Evolutionary conservation across 352 stramenopile genomes (phyloP), one percentile per base, ranked within the genome.

Genomic region (Nothophytophthora sp.): DNA sequence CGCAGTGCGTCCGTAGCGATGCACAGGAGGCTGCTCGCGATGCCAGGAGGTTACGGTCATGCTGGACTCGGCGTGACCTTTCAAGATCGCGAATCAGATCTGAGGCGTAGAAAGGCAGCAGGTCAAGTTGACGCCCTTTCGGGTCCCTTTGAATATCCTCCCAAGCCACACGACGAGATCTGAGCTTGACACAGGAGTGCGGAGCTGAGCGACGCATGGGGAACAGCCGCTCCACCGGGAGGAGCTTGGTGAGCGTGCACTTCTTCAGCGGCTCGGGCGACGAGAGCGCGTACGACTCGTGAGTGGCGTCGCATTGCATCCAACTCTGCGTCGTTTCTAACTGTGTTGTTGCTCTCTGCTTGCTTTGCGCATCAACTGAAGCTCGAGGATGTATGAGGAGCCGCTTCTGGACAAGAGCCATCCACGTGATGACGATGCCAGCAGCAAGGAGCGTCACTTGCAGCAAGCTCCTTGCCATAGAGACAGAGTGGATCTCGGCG

Each of bases 361-460:
- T 36, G 22, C n/a, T n/a, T n/a, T n/a, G n/a, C n/a, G n/a, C n/a
- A n/a, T 5, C 3, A 43, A 27, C 2, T 42, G 36, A 37, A 76
- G 63, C 18, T 57, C 60, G 8, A 58, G 37, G 18, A 65, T 74
- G 62, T 88, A 81, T 35, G 50, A 81, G 19, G 70, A 92, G 42
- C 78, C 81, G 25, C 50, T 90, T 15, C 62, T 92, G 13, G 53
- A 49, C n/a, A 64, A 69, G 22, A 61, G 16, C 23, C 40, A 2
- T 16, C 41, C 22, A 29, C 49, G 53, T 20, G 39, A 50, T 10
- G 40, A 45, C 16, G 19, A 18, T 44, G 20, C n/a, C 36, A 44
- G 20, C 16, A 34, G 16, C 28, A 60, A 68, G 13, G 28, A 56
- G 37, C 19, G 20, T n/a, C 45, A 56, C 36, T 28, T 71, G 44